These are phyloP conservation scores for Lichenothelia convexa DNA, from an alignment of 495 filamentous ascomycete species.

Conservation along the genomic window DNA sequence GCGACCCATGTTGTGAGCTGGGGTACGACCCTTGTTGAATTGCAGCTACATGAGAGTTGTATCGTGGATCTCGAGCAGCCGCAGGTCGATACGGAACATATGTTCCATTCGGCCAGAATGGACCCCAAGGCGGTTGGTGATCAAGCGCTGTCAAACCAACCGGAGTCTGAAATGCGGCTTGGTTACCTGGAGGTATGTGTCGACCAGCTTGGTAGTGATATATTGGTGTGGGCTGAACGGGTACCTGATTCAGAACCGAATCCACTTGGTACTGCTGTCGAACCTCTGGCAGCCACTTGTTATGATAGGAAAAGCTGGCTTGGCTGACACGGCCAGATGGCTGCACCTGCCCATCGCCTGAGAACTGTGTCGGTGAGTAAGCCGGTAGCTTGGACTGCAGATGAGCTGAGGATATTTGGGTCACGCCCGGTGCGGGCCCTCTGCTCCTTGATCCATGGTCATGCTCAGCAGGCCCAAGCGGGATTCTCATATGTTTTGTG, in stretches of 20 bases:
- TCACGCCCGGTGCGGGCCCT: background rate
- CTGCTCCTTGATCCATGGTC: background rate
- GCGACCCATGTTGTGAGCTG: constrained; percentile 2
- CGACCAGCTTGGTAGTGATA: constrained; percentile 15
- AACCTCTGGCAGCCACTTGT: constrained; percentile 7
- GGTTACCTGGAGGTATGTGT: constrained; percentile 47
- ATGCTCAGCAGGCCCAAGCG: constrained; percentile 16
- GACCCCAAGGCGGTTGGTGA: constrained; percentile 50
- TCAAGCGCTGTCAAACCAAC: constrained; percentile 58
- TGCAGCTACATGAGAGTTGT: background rate
- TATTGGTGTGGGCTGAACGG: constrained; percentile 11
- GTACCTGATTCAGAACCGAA: constrained; percentile 23
- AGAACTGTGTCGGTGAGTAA: background rate
- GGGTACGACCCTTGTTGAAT: background rate
- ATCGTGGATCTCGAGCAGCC: constrained; percentile 42
- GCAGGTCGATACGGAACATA: constrained; percentile 59
- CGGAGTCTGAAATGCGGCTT: constrained; percentile 50
- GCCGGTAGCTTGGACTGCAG: no score
- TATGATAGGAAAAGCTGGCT: background rate
- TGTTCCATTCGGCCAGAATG: constrained; percentile 62
- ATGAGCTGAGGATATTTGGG: no score
- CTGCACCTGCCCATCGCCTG: background rate
- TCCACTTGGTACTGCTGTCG: constrained; percentile 17
- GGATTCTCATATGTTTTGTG: constrained; percentile 76
- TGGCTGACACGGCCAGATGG: background rate